phyloP scores from a whole-genome alignment of 352 stramenopile genomes.

The Globisporangium ultimum region DNA sequence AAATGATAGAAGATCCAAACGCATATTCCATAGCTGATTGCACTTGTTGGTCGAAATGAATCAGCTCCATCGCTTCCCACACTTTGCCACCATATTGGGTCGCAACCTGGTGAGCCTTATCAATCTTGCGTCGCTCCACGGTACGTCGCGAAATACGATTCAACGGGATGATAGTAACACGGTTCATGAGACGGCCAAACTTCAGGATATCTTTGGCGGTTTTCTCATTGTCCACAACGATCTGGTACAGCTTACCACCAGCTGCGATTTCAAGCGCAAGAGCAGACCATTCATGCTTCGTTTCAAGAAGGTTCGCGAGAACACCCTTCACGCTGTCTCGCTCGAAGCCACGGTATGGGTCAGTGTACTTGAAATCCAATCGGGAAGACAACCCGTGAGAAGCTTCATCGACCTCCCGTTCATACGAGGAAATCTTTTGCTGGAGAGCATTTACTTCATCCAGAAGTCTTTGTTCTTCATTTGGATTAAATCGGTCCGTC shows the following conservation, averaged over 20 bases:
- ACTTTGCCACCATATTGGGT: slow-evolving; percentile 88
- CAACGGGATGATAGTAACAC: slow-evolving; percentile 98
- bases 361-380: slow-evolving; percentile 96
- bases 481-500: slow-evolving; percentile 67
- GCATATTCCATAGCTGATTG: slow-evolving; percentile 96
- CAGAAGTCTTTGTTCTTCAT: slow-evolving; percentile 65
- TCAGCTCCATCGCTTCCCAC: slow-evolving; percentile 93
- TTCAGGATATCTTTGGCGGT: slow-evolving; percentile 98
- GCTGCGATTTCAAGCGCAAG: slow-evolving; percentile 98
- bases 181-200: slow-evolving; percentile 93
- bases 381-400: slow-evolving; percentile 93
- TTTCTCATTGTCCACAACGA: slow-evolving; percentile 98
- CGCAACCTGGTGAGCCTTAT: slow-evolving; percentile 83
- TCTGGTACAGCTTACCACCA: slow-evolving; percentile 97
- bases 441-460: slow-evolving; percentile 58
- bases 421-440: slow-evolving; percentile 57
- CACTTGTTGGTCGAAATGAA: slow-evolving; percentile 96
- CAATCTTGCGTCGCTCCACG: slow-evolving; percentile 70
- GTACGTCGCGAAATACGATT: slow-evolving; percentile 94
- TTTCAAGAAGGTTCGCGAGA: slow-evolving; percentile 94
- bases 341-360: slow-evolving; percentile 94
- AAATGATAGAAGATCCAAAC: slow-evolving; percentile 98
- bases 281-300: slow-evolving; percentile 91
- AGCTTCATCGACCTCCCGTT: slow-evolving; percentile 91
- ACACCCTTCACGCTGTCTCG: slow-evolving; percentile 96